A percentile compares a stretch with the other conserved stretches of the same genome.
phyloP scores from a whole-genome alignment of 805 yeast genomes.

The Spathaspora hagerdaliae region DNA sequence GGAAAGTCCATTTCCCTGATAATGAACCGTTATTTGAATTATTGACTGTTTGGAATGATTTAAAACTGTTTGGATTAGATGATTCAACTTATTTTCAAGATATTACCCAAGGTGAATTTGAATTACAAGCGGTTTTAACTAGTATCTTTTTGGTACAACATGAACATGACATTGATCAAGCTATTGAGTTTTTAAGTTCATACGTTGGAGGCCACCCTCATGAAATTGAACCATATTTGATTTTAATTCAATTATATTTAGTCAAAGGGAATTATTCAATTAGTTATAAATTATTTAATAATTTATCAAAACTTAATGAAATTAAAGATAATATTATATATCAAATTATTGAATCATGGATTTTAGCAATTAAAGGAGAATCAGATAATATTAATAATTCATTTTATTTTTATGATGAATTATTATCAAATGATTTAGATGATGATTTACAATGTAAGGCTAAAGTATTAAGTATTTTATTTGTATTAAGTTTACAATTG shows the following conservation, averaged over 20 bases:
- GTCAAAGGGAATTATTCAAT: slow-evolving; percentile 30
- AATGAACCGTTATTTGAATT: slow-evolving; percentile 31
- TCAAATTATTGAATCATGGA: slow-evolving; percentile 78
- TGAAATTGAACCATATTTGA: slow-evolving; percentile 40
- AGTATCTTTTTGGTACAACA: slow-evolving; percentile 34
- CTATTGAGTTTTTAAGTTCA: slow-evolving; percentile 25
- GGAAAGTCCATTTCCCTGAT: slow-evolving; percentile 29
- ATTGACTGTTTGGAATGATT: slow-evolving; percentile 41
- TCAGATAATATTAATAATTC: slow-evolving; percentile 38
- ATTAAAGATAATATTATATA: slow-evolving; percentile 64
- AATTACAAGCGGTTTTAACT: slow-evolving; percentile 40
- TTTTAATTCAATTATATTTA: slow-evolving; percentile 38
- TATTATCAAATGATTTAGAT: slow-evolving; percentile 48
- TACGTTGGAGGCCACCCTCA: slow-evolving; percentile 17
- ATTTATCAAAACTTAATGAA: slow-evolving; percentile 30
- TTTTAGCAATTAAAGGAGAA: slow-evolving; percentile 35
- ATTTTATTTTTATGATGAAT: slow-evolving; percentile 74
- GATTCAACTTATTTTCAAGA: slow-evolving; percentile 41
- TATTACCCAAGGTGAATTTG: slow-evolving; percentile 28
- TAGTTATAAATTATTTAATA: slow-evolving; percentile 30
- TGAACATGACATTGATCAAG: slow-evolving; percentile 33
- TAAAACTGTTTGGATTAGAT: slow-evolving; percentile 39
- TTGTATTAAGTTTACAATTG: slow-evolving; percentile 74
- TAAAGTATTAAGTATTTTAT: slow-evolving; percentile 49
- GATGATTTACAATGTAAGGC: slow-evolving; percentile 33